phyloP scores from a whole-genome alignment of 352 stramenopile species.

The Pythium folliculosum region DNA sequence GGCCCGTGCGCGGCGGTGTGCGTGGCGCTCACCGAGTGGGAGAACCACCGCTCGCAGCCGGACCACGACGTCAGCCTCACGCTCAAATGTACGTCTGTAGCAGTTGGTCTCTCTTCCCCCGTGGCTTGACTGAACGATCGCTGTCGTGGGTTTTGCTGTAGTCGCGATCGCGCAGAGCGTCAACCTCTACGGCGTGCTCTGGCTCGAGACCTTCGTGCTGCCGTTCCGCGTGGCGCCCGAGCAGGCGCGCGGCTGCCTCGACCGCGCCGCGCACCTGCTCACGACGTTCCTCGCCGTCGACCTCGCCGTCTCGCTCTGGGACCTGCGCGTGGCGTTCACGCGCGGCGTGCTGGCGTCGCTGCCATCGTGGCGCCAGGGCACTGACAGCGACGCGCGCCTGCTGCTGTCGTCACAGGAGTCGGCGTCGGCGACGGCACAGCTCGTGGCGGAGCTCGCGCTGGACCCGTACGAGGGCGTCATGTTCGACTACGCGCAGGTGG shows the following conservation, averaged over 20 bases:
- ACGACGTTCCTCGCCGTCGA: conserved; percentile 46
- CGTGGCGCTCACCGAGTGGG: conserved; percentile 56
- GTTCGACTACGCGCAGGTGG: conserved; percentile 75
- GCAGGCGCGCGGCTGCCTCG: conserved; percentile 31
- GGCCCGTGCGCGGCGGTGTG: conserved; percentile 31
- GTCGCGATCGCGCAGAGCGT: conserved; percentile 60
- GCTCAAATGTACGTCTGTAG: conserved; percentile 61
- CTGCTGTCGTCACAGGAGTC: background rate
- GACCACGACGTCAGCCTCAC: conserved; percentile 73
- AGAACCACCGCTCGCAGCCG: conserved; percentile 71
- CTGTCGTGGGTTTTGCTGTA: conserved; percentile 22
- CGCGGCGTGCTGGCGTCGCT: background rate
- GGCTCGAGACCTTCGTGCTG: conserved; percentile 51
- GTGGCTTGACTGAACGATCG: background rate
- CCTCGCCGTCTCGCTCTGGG: conserved; percentile 34
- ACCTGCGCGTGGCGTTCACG: conserved; percentile 27
- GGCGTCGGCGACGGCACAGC: background rate
- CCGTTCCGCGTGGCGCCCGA: conserved; percentile 26
- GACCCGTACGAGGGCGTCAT: conserved; percentile 68
- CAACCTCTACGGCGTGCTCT: conserved; percentile 62
- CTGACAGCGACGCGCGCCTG: conserved; percentile 2
- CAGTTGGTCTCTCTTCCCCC: background rate
- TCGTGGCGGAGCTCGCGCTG: conserved; percentile 45
- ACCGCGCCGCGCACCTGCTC: conserved; percentile 55
- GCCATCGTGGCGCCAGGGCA: background rate